phyloP scores from a whole-genome alignment of 768 basidiomycete species.

The Amanita thiersii region DNA sequence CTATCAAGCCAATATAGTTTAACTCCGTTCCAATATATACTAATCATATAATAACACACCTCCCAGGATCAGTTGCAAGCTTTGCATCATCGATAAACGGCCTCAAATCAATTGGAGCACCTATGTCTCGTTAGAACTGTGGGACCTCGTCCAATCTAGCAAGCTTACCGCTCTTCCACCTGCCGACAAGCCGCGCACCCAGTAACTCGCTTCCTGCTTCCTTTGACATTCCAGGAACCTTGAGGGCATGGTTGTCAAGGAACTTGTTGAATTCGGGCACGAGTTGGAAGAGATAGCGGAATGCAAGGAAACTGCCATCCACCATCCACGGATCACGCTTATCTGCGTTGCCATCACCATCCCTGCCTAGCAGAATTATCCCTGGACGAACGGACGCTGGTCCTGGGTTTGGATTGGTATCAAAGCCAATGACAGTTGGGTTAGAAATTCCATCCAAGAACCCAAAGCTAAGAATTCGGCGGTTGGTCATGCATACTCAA shows the following conservation, averaged over 20 bases:
- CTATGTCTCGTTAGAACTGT: conserved; percentile 16
- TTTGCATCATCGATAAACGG: conserved; percentile 34
- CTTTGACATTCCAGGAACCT: conserved; percentile 22
- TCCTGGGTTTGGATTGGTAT: conserved; percentile 24
- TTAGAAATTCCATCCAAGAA: conserved; percentile 47
- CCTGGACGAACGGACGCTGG: conserved; percentile 32
- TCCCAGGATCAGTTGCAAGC: conserved; percentile 25
- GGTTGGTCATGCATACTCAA: neutral
- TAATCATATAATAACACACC: conserved; percentile 15
- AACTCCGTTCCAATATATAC: neutral
- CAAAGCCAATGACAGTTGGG: conserved; percentile 35
- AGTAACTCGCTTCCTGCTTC: conserved; percentile 39
- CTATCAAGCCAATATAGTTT: conserved; percentile 12
- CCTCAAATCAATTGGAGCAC: conserved; percentile 36
- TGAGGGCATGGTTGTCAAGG: conserved; percentile 31
- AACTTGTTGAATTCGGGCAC: conserved; percentile 45
- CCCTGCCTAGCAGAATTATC: conserved; percentile 33
- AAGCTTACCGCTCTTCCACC: conserved; percentile 45
- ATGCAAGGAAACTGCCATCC: conserved; percentile 45
- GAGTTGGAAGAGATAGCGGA: conserved; percentile 43
- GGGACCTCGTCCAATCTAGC: neutral
- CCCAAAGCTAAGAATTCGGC: conserved; percentile 32
- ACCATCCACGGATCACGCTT: conserved; percentile 33
- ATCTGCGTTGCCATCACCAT: conserved; percentile 24
- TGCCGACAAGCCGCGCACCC: conserved; percentile 44